phyloP scores from a whole-genome alignment of 495 filamentous ascomycete genomes.

The Aspergillus olivimuriae region DNA sequence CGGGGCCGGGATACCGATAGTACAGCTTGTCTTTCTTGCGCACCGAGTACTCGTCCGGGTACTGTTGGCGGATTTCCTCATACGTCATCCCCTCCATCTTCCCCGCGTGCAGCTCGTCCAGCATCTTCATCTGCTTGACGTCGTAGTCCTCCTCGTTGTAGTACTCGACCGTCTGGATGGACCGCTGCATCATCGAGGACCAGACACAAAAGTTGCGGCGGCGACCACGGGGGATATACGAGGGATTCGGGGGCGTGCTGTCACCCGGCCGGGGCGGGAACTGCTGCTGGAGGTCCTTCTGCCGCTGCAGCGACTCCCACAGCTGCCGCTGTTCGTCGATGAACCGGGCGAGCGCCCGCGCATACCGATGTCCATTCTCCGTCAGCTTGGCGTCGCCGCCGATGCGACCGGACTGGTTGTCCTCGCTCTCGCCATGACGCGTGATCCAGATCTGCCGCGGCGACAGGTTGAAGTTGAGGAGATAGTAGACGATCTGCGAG shows the following conservation, averaged over 20 bases:
- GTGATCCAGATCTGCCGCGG: constrained; percentile 98
- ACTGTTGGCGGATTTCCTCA: constrained; percentile 68
- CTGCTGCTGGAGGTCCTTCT: constrained; percentile 60
- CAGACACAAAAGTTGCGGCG: constrained; percentile 95
- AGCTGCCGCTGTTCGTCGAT: constrained; percentile 64
- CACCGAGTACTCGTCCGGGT: constrained; percentile 68
- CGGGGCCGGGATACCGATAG: constrained; percentile 91
- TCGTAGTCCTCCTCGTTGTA: constrained; percentile 98
- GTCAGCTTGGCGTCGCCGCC: constrained; percentile 82
- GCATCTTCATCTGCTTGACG: constrained; percentile 95
- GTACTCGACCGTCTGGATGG: constrained; percentile 72
- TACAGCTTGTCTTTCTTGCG: constrained; percentile 78
- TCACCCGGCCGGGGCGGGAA: constrained; percentile 85
- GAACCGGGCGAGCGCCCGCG: constrained; percentile 65
- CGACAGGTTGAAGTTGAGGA: constrained; percentile 92
- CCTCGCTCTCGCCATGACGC: constrained; percentile 77
- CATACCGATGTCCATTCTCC: constrained; percentile 66
- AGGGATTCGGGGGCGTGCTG: constrained; percentile 89
- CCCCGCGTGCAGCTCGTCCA: constrained; percentile 92
- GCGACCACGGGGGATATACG: constrained; percentile 50
- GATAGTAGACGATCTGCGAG: constrained; percentile 83
- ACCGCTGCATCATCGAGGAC: constrained; percentile 92
- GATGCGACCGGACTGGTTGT: constrained; percentile 74
- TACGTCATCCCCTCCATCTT: constrained; percentile 93
- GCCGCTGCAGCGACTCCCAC: constrained; percentile 72